A percentile compares a stretch with the other conserved stretches of the same genome.
phyloP scores from a whole-genome alignment of 140 eudicot species.

The Bidens hawaiensis region DNA sequence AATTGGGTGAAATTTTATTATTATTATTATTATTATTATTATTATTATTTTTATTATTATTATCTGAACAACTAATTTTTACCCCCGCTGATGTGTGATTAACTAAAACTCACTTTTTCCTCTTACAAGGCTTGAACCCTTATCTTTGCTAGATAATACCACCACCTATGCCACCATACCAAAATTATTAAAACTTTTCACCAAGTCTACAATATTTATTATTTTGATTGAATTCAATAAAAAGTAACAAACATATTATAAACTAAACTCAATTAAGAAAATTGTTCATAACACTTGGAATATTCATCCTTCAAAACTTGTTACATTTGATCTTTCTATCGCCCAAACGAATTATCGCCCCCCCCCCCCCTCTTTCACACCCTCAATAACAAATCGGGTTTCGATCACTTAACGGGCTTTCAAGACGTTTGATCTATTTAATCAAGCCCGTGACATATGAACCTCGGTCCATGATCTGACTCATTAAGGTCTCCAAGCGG shows the following conservation, averaged over 20 bases:
- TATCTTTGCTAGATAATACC: too few species aligned
- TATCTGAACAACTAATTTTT: too few species aligned
- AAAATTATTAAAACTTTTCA: background rate
- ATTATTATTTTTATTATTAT: too few species aligned
- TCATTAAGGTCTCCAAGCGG: slow-evolving; percentile 82
- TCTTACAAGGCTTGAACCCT: too few species aligned
- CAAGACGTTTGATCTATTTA: background rate
- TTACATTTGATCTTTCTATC: background rate
- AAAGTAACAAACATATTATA: slow-evolving; percentile 19
- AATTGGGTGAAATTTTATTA: too few species aligned
- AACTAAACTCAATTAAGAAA: slow-evolving; percentile 9
- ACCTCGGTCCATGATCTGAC: background rate
- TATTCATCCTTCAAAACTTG: slow-evolving; percentile 23
- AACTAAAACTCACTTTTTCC: too few species aligned
- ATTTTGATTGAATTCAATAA: background rate
- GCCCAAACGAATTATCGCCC: background rate
- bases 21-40: too few species aligned
- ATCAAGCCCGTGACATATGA: background rate
- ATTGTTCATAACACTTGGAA: slow-evolving; percentile 6
- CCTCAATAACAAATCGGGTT: background rate
- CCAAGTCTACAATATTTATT: background rate
- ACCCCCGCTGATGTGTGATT: too few species aligned
- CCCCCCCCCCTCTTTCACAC: too few species aligned
- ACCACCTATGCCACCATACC: too few species aligned
- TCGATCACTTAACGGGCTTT: background rate